Conservation (phyloP, 768 basidiomycete species). For the Fibroporia radiculosa region DNA sequence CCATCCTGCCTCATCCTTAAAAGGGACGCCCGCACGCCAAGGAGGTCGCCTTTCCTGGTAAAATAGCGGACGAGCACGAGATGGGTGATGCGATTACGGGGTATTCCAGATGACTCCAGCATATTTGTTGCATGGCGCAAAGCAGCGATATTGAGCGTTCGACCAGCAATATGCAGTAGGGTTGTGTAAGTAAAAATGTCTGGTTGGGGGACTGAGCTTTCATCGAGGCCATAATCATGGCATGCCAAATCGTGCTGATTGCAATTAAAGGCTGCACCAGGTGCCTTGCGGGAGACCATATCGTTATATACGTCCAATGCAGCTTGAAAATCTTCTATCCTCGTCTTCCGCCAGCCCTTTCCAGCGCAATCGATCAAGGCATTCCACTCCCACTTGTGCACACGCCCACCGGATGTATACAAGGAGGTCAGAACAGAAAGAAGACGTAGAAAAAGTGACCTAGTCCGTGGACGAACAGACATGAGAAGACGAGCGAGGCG, state of each 20-base stretch:
- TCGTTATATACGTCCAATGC: slow-evolving; percentile 56
- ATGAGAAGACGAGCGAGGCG: slow-evolving; percentile 4
- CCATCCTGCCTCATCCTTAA: slow-evolving; percentile 42
- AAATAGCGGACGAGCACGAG: slow-evolving; percentile 53
- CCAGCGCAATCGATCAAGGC: slow-evolving; percentile 61
- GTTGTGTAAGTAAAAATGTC: slow-evolving; percentile 67
- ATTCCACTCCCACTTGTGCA: slow-evolving; percentile 72
- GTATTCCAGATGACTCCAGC: slow-evolving; percentile 43
- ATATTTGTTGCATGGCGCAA: slow-evolving; percentile 48
- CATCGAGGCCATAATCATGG: not conserved
- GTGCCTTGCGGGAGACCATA: slow-evolving; percentile 39
- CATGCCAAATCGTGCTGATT: not conserved
- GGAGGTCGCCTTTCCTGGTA: slow-evolving; percentile 36
- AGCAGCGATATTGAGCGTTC: slow-evolving; percentile 34
- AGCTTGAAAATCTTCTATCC: slow-evolving; percentile 47
- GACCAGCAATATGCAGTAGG: slow-evolving; percentile 54
- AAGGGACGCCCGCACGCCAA: slow-evolving; percentile 49
- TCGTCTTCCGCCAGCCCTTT: slow-evolving; percentile 54
- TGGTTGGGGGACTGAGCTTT: slow-evolving; percentile 26
- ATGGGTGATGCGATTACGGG: slow-evolving; percentile 56
- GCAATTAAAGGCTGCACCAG: slow-evolving; percentile 26
- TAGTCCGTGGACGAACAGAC: slow-evolving; percentile 39
- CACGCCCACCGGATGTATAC: slow-evolving; percentile 41
- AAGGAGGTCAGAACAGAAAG: slow-evolving; percentile 60
- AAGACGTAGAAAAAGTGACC: slow-evolving; percentile 52